Evolutionary conservation across 345 rosid species (phyloP).

Genomic region (Euphorbia peplus): DNA sequence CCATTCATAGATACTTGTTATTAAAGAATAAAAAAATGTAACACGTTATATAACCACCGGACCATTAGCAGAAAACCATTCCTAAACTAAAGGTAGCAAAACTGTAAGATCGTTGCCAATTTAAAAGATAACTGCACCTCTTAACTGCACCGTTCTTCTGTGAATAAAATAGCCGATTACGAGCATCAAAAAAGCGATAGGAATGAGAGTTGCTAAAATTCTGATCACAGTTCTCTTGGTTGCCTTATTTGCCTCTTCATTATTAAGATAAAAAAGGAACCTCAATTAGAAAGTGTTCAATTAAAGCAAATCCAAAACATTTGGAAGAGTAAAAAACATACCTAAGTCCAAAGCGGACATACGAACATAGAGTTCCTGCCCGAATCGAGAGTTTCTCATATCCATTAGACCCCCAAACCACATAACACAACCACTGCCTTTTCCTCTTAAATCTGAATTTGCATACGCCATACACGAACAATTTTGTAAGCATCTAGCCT

Average conservation of each 20-base stretch:
- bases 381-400: background rate
- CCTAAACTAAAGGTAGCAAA: too few relatives aligned
- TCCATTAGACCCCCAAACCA: conserved; percentile 26
- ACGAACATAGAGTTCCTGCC: conserved; percentile 20
- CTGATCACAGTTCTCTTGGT: background rate
- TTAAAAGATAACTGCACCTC: background rate
- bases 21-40: too few relatives aligned
- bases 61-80: too few relatives aligned
- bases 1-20: background rate
- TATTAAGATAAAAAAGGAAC: background rate
- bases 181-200: background rate
- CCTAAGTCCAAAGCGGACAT: conserved; percentile 25
- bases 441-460: conserved; percentile 13
- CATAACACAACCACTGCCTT: conserved; percentile 22
- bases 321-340: background rate
- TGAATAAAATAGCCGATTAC: background rate
- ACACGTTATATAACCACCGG: too few relatives aligned
- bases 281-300: background rate
- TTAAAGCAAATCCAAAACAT: background rate
- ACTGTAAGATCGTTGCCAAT: too few relatives aligned
- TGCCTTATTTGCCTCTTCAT: background rate
- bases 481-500: conserved; percentile 13
- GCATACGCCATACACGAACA: conserved; percentile 30
- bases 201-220: background rate
- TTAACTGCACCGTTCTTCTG: background rate